Conservation (phyloP, 345 rosid species). For the Clausena lansium region DNA sequence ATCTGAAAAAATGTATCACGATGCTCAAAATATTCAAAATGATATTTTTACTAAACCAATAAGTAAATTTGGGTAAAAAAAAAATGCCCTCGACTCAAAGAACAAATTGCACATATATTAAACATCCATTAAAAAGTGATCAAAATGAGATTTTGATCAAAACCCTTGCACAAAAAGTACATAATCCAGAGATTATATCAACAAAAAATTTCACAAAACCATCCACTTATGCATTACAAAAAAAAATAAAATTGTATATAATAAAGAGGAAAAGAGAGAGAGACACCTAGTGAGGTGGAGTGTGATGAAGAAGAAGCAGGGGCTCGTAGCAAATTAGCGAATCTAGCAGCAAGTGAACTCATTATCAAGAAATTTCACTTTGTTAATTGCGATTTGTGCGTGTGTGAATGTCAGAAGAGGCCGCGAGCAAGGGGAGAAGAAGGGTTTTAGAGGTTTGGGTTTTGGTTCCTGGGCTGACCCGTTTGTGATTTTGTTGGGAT, state of each 20-base stretch:
- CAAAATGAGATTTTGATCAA: neutral
- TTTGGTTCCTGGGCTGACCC: neutral
- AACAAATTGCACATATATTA: neutral
- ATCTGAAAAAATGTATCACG: neutral
- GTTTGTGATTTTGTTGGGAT: neutral
- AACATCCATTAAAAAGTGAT: neutral
- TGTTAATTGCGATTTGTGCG: neutral
- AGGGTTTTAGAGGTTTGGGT: conserved; percentile 23
- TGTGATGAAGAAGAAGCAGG: conserved; percentile 16
- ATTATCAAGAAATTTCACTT: conserved; percentile 13
- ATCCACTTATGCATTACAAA: neutral
- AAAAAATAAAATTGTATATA: neutral
- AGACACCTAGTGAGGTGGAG: conserved; percentile 28
- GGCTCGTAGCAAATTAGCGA: conserved; percentile 28
- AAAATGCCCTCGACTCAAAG: neutral
- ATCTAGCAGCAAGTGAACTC: conserved; percentile 34
- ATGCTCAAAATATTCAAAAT: neutral
- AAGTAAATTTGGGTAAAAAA: neutral
- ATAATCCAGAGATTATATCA: neutral
- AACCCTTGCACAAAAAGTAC: neutral
- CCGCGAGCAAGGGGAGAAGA: conserved; percentile 8
- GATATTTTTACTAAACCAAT: neutral
- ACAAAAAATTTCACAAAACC: neutral
- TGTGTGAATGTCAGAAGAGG: neutral
- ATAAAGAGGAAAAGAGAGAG: conserved; percentile 6